These are phyloP conservation scores for Neonectria ditissima DNA, from an alignment of 2,329 filamentous ascomycete genomes.

Conservation along the genomic window DNA sequence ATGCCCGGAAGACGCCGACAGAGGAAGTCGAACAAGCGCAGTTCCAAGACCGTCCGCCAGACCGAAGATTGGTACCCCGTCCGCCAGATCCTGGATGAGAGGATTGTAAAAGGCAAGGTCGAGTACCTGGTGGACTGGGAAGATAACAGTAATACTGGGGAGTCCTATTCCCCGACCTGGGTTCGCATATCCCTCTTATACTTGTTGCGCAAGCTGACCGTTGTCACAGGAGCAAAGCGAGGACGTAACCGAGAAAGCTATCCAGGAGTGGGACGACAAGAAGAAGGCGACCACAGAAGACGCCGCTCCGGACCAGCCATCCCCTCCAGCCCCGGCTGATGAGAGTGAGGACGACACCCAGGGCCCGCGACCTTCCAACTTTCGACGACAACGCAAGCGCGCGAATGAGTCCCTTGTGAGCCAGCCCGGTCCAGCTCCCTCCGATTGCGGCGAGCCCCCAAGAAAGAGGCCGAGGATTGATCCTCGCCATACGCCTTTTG, in stretches of 20 bases:
- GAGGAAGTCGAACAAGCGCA: slow-evolving; percentile 37
- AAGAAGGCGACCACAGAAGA: slow-evolving; percentile 34
- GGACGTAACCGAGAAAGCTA: slow-evolving; percentile 49
- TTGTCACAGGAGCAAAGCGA: slow-evolving; percentile 39
- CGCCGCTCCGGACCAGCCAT: slow-evolving; percentile 4
- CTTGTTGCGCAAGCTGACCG: slow-evolving; percentile 37
- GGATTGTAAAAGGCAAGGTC: slow-evolving; percentile 37
- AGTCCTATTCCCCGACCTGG: slow-evolving; percentile 51
- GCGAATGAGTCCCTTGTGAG: slow-evolving; percentile 27
- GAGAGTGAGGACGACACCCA: slow-evolving; percentile 39
- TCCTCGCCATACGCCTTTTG: slow-evolving; percentile 41
- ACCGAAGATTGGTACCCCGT: slow-evolving; percentile 51
- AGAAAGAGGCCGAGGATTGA: slow-evolving; percentile 39
- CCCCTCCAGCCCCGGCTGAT: slow-evolving; percentile 9
- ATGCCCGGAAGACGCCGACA: slow-evolving; percentile 48
- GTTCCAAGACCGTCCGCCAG: slow-evolving; percentile 31
- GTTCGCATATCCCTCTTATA: slow-evolving; percentile 36
- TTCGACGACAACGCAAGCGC: slow-evolving; percentile 36
- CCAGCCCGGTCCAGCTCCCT: slow-evolving; percentile 27
- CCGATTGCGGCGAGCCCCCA: slow-evolving; percentile 33
- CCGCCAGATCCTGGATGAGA: slow-evolving; percentile 52
- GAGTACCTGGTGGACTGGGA: slow-evolving; percentile 57
- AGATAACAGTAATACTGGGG: slow-evolving; percentile 47
- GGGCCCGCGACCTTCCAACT: slow-evolving; percentile 46
- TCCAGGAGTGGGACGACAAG: slow-evolving; percentile 49